Evolutionary conservation across 768 basidiomycete species (phyloP), one percentile per base, ranked within the genome.

Genomic region (Hebeloma cylindrosporum): DNA sequence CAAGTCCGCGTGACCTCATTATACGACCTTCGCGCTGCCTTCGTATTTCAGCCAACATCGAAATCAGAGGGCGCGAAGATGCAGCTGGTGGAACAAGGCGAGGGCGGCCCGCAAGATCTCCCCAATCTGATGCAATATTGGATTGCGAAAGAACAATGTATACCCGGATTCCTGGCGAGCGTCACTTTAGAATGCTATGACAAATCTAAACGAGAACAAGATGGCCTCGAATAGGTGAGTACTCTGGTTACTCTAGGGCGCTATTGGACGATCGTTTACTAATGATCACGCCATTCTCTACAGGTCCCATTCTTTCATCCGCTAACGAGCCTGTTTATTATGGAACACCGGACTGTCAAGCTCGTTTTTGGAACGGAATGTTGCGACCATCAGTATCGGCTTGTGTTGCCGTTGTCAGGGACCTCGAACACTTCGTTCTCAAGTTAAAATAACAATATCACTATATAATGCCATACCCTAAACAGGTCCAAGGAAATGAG

Each of bases 151-250:
- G 83, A 90, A 59, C 78, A 88, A 64, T 92, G 89, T 62, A 84
- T 93, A 46, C 90, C 93, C 0, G 88, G 92, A 0, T 93, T 95
- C 60, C 65, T 94, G 66, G 91, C 92, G 22, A 89, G 86, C 57
- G 78, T 95, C 29, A 94, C 90, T 22, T 62, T 93, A 54, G 89
- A 93, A 65, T 85, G 89, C 60, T 93, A 87, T 62, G 91, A 93
- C 52, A 83, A 81, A 62, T 75, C 76, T 53, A 88, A 85, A 60
- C 54, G 60, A 47, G 59, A 60, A 41, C 47, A 38, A 5, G 47
- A 47, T 34, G 55, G 38, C 38, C 9, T 7, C 13, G 7, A 18
- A 25, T 35, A 21, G 8, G 40, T 48, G 40, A 48, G 9, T 37
- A 11, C 16, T 11, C 23, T 10, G 13, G 21, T 18, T 23, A 16